Evolutionary conservation across 2,329 filamentous ascomycete species (phyloP).

Genomic region (Pseudogymnoascus sp.): DNA sequence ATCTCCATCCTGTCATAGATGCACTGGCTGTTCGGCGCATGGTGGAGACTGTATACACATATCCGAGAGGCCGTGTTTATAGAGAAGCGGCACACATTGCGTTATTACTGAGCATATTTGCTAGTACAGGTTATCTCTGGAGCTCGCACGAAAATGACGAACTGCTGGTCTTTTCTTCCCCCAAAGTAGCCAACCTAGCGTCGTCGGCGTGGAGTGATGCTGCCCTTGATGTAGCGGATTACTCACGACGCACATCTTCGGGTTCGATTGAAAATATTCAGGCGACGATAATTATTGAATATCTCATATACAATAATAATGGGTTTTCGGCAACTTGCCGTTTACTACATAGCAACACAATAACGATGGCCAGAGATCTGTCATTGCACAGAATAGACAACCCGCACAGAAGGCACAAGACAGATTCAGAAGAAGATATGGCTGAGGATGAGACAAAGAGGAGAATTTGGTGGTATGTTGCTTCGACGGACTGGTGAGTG

Average conservation of each 20-base stretch:
- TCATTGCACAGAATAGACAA: conserved; percentile 19
- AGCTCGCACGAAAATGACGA: background rate
- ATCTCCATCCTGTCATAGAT: conserved; percentile 1
- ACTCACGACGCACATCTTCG: conserved; percentile 22
- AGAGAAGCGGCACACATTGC: background rate
- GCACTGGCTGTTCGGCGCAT: background rate
- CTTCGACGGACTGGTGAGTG: conserved; percentile 30
- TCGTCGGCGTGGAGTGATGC: conserved; percentile 26
- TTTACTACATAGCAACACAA: conserved; percentile 26
- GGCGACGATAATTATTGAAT: conserved; percentile 29
- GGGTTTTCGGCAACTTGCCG: conserved; percentile 30
- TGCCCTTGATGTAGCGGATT: conserved; percentile 29
- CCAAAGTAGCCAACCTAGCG: conserved; percentile 25
- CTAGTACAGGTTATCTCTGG: background rate
- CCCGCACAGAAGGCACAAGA: conserved; percentile 16
- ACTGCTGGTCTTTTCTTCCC: background rate
- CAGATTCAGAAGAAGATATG: conserved; percentile 18
- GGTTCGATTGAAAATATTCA: conserved; percentile 32
- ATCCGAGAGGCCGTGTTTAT: background rate
- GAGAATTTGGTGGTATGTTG: conserved; percentile 36
- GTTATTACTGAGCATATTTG: background rate
- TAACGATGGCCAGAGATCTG: conserved; percentile 22
- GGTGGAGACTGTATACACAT: background rate
- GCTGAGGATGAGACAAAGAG: conserved; percentile 30
- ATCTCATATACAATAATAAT: conserved; percentile 30